Evolutionary conservation across 2,329 filamentous ascomycete species (phyloP).

Genomic region (Sordariomycetes sp.): DNA sequence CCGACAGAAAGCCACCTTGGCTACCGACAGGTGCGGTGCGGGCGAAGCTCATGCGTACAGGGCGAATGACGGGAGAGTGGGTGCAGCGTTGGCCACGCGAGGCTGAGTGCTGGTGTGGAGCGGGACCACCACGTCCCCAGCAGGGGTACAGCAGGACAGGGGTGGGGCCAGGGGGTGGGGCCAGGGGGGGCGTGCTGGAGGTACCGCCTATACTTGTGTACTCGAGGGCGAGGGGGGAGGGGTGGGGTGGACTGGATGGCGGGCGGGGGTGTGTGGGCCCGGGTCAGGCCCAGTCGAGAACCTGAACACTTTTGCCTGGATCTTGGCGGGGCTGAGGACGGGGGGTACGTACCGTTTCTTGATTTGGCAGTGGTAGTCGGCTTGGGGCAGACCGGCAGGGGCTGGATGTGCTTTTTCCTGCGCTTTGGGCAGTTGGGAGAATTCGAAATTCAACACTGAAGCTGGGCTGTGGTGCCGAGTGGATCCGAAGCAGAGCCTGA

Average conservation of each 20-base stretch:
- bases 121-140: not conserved
- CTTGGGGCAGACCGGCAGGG: not conserved
- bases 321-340: not conserved
- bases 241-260: not conserved
- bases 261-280: not conserved
- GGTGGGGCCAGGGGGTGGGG: not conserved
- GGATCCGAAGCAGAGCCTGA: not conserved
- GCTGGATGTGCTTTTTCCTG: not conserved
- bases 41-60: not conserved
- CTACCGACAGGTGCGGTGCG: not conserved
- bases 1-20: not conserved
- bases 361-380: not conserved
- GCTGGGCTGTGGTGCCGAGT: not conserved
- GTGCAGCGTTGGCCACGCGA: conserved; percentile 2
- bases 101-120: conserved; percentile 1
- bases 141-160: conserved; percentile 4
- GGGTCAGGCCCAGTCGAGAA: too few relatives aligned
- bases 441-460: not conserved
- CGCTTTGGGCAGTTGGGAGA: not conserved
- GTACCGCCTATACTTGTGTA: not conserved
- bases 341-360: not conserved
- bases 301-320: too few relatives aligned
- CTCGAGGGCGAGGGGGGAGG: not conserved
- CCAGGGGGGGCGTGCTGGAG: not conserved
- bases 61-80: conserved; percentile 3